A percentile compares a stretch with the other conserved stretches of the same genome.
These are phyloP conservation scores for Tolypocladium cylindrosporum DNA, from an alignment of 2,329 filamentous ascomycete species.

Conservation along the genomic window DNA sequence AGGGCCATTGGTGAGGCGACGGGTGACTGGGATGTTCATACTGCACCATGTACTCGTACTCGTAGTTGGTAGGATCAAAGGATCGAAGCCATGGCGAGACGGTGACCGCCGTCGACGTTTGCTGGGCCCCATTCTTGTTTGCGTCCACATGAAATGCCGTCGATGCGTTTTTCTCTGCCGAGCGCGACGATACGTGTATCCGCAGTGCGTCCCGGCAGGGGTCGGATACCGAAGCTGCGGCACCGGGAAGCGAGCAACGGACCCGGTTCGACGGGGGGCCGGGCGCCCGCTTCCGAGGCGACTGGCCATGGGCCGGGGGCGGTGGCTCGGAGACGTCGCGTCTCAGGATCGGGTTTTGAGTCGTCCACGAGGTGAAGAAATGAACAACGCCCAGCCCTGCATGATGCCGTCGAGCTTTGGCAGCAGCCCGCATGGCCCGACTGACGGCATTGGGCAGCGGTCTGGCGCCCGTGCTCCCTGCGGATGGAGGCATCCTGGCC, in stretches of 20 bases:
- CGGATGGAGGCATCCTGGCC: background rate
- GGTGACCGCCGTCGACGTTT: background rate
- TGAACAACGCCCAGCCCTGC: background rate
- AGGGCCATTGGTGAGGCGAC: slow-evolving; percentile 12
- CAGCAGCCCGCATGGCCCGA: background rate
- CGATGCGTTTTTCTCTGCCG: background rate
- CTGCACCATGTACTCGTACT: background rate
- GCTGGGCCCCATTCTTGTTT: background rate
- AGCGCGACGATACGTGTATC: background rate
- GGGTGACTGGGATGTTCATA: background rate
- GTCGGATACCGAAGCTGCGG: slow-evolving; percentile 2
- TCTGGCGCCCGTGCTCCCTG: background rate
- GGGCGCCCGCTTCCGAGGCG: background rate
- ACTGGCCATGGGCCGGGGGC: background rate
- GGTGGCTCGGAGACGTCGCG: background rate
- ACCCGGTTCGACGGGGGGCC: background rate
- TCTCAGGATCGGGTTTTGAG: background rate
- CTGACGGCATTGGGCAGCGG: background rate
- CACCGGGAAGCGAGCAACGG: background rate
- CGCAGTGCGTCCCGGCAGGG: background rate
- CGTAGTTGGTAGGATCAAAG: background rate
- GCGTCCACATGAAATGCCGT: background rate
- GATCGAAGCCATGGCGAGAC: background rate
- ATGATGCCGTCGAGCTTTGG: background rate
- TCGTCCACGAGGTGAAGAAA: background rate